Evolutionary conservation across 768 basidiomycete species (phyloP).

Genomic region (Tylopilus cervinicoccineus): DNA sequence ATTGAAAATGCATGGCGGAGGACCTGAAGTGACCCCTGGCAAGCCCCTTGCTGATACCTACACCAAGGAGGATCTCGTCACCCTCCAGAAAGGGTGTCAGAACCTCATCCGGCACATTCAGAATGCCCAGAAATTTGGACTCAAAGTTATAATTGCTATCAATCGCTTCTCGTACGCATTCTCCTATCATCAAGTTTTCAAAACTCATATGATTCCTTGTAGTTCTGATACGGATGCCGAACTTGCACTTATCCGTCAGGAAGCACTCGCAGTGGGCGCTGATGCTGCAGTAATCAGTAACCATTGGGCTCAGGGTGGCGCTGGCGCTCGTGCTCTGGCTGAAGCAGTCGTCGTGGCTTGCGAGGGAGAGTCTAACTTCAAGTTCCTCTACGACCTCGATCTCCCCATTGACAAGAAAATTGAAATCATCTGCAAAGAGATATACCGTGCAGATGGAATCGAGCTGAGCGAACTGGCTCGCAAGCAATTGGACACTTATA

Average conservation of each 20-base stretch:
- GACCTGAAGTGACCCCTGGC: conserved; percentile 93
- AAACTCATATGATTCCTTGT: background rate
- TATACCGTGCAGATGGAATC: conserved; percentile 93
- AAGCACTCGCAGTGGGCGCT: conserved; percentile 81
- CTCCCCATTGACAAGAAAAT: conserved; percentile 89
- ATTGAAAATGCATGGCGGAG: conserved; percentile 99
- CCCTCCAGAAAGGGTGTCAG: conserved; percentile 86
- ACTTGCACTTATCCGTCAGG: conserved; percentile 75
- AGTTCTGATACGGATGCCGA: conserved; percentile 91
- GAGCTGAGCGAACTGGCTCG: conserved; percentile 80
- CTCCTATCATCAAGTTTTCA: background rate
- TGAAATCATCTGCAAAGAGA: conserved; percentile 76
- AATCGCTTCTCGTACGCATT: conserved; percentile 86
- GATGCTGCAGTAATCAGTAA: conserved; percentile 94
- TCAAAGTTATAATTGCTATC: conserved; percentile 95
- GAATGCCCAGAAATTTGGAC: conserved; percentile 91
- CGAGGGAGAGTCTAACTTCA: conserved; percentile 79
- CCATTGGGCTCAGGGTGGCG: conserved; percentile 97
- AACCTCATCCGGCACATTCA: conserved; percentile 92
- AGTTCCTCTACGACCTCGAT: conserved; percentile 88
- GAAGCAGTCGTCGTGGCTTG: conserved; percentile 89
- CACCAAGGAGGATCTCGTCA: conserved; percentile 87
- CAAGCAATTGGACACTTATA: conserved; percentile 87
- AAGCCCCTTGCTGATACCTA: conserved; percentile 93
- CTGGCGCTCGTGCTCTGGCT: conserved; percentile 84